Percentiles rank a stretch among this genome's conserved stretches.
Evolutionary conservation across 2,329 filamentous ascomycete genomes (phyloP).

Genomic region (Colletotrichum costaricense): DNA sequence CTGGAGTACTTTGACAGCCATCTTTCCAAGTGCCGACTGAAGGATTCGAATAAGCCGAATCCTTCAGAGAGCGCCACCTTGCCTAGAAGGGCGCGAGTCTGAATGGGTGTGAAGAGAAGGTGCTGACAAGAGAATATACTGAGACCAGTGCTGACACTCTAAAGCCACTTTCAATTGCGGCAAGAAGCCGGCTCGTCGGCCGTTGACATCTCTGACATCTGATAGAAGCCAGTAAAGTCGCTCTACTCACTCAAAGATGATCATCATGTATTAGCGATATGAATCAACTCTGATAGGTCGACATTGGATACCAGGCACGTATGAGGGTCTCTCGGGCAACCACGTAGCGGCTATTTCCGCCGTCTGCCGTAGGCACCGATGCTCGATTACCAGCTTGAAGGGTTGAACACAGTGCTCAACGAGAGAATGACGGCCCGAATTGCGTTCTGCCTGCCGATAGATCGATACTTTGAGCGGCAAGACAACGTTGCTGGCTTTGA

Average conservation of each 20-base stretch:
- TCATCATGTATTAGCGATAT: neutral
- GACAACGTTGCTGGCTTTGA: neutral
- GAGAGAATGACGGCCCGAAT: neutral
- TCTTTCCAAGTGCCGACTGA: slow-evolving; percentile 5
- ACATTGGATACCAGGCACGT: neutral
- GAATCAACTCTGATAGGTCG: neutral
- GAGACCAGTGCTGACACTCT: neutral
- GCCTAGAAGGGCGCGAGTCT: neutral
- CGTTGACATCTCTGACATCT: neutral
- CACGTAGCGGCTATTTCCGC: neutral
- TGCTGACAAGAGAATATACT: slow-evolving; percentile 17
- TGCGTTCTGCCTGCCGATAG: neutral
- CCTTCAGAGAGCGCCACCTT: neutral
- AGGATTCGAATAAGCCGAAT: slow-evolving; percentile 7
- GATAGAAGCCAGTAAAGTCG: neutral
- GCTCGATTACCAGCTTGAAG: neutral
- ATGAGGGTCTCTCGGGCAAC: neutral
- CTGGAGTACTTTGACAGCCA: neutral
- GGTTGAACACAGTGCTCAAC: neutral
- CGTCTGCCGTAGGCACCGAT: neutral
- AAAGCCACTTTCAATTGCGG: neutral
- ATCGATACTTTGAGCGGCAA: neutral
- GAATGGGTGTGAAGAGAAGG: neutral
- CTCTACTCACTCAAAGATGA: neutral
- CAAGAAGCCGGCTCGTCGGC: too few relatives aligned